A percentile compares a stretch with the other conserved stretches of the same genome.
phyloP scores from a whole-genome alignment of 495 filamentous ascomycete species.

The Xylaria acuta region DNA sequence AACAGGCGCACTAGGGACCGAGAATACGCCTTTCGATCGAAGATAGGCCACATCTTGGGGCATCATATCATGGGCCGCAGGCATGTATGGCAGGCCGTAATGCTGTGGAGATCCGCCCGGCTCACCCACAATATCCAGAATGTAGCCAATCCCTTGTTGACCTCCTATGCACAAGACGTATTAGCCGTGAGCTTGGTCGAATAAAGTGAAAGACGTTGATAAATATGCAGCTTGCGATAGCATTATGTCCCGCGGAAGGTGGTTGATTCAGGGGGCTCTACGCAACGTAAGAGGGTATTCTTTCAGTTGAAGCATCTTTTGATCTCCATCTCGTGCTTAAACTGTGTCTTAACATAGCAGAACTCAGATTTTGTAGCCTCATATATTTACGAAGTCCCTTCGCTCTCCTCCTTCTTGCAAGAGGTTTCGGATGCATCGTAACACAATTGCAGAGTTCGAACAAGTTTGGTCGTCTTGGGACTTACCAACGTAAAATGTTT shows the following conservation, averaged over 20 bases:
- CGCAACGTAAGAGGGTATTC: not conserved
- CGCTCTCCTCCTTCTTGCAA: not conserved
- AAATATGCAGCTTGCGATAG: not conserved
- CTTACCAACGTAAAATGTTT: constrained; percentile 10
- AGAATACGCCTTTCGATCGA: constrained; percentile 6
- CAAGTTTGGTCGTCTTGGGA: not conserved
- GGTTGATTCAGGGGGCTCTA: not conserved
- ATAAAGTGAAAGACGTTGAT: not conserved
- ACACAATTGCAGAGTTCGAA: not conserved
- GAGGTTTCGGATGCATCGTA: not conserved
- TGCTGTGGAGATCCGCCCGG: not conserved
- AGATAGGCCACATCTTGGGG: constrained; percentile 10
- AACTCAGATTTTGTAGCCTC: not conserved
- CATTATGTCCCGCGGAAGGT: not conserved
- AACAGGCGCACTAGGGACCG: not conserved
- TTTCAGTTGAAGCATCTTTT: not conserved
- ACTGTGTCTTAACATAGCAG: not conserved
- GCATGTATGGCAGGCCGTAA: constrained; percentile 4
- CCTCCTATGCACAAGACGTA: not conserved
- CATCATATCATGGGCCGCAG: not conserved
- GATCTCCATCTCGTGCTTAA: not conserved
- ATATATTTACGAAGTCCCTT: not conserved
- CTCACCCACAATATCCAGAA: constrained; percentile 5
- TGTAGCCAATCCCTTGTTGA: constrained; percentile 13
- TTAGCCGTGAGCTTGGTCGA: not conserved